Conservation (phyloP, 768 basidiomycete genomes). For the Lepiota brunneoincarnata region DNA sequence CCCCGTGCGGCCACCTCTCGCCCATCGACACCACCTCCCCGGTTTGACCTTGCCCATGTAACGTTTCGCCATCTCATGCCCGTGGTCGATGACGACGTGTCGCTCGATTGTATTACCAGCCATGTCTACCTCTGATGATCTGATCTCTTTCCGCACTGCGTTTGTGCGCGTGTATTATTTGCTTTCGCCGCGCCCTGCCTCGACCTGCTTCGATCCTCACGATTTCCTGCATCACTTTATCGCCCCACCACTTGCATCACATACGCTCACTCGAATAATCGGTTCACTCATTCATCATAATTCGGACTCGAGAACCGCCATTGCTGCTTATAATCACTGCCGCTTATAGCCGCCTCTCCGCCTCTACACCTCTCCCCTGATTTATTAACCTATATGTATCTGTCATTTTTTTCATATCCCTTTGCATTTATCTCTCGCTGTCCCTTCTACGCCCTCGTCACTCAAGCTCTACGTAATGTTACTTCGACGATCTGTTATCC, state of each 20-base stretch:
- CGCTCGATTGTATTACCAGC: conserved; percentile 30
- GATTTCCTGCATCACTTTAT: not conserved
- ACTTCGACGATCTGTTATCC: not conserved
- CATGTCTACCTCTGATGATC: conserved; percentile 21
- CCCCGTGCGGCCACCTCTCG: conserved; percentile 16
- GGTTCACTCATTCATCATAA: not conserved
- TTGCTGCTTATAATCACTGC: conserved; percentile 6
- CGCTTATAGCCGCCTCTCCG: conserved; percentile 2
- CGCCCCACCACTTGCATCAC: conserved; percentile 4
- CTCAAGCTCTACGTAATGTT: not conserved
- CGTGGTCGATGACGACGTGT: conserved; percentile 37
- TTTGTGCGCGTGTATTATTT: not conserved
- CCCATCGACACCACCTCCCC: conserved; percentile 26
- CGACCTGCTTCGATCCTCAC: not conserved
- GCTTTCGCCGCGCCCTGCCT: not conserved
- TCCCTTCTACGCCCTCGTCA: not conserved
- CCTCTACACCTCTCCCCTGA: conserved; percentile 8
- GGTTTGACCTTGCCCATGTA: conserved; percentile 46
- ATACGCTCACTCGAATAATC: conserved; percentile 3
- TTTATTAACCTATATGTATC: conserved; percentile 11
- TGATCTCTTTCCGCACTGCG: not conserved
- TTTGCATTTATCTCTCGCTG: not conserved
- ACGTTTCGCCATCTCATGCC: conserved; percentile 65
- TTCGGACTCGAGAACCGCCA: conserved; percentile 2
- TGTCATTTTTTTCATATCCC: not conserved